Evolutionary conservation across 768 basidiomycete species (phyloP), one percentile per base, ranked within the genome.

Genomic region (Lentinula raphanica): DNA sequence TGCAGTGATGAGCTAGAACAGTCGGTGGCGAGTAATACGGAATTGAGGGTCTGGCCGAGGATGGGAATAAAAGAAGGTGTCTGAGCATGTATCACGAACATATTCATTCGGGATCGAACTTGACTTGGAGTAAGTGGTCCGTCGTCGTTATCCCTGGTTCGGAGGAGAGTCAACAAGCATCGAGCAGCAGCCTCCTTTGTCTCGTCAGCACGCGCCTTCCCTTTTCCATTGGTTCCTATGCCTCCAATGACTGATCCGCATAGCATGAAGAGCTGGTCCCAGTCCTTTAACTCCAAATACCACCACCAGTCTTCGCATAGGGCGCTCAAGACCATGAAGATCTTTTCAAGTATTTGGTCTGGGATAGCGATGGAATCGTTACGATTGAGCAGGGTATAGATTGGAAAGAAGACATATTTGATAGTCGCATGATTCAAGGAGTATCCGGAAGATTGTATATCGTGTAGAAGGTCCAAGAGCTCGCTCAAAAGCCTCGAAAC

Each of bases 191-290:
- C 89, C 38, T 84, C 75, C 67, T 87, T 87, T 9, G 90, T 87
- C 69, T 97, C 94, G 51, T 96, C 93, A 60, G 88, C 86, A 46
- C 89, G 78, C 32, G 75, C 76, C 67, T 81, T 87, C 15, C 71
- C 79, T 66, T 86, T 89, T n/a, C 80, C 85, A 68, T 84, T 91
- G 23, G 75, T 77, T 56, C 85, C 87, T 8, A 88, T 72, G 13
- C 83, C 80, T 19, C 85, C 85, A 5, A 90, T 68, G 31, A 88
- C 75, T 15, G 86, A 80, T 35, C 82, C 81, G 61, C 78, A 87
- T 15, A 92, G 74, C 76, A 86, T 88, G 69, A 95, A 91, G 25
- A 94, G 73, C 65, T 97, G 93, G 66, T 89, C 86, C 94, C 94
- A 95, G 27, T 84, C 70, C 55, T 76, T 76, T 36, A 82, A 49